Conservation (phyloP, 169 alveolate species). For the Perkinsus marinus region DNA sequence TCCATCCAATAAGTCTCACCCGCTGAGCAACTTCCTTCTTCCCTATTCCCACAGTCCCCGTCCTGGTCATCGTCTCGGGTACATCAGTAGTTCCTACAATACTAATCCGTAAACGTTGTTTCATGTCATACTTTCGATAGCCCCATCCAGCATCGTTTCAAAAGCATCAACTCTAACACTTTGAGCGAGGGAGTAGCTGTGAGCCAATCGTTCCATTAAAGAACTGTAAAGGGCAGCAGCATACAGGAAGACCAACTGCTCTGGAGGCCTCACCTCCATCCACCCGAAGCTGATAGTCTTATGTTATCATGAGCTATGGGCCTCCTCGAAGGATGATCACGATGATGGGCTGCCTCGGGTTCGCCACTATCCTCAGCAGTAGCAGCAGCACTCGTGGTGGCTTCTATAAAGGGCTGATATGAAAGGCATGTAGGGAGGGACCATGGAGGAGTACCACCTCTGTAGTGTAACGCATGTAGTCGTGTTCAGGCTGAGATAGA, state of each 20-base stretch:
- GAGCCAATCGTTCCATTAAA: background rate
- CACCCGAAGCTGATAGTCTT: background rate
- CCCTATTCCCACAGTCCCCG: background rate
- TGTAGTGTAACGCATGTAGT: background rate
- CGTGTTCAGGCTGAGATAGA: background rate
- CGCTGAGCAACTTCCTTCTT: background rate
- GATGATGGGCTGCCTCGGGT: background rate
- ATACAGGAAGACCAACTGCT: too few species aligned
- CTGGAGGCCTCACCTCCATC: background rate
- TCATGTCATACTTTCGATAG: background rate
- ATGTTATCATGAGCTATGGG: background rate
- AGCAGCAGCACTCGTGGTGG: background rate
- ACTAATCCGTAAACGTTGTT: background rate
- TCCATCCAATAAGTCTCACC: background rate
- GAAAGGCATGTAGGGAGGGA: too few species aligned
- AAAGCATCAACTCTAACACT: background rate
- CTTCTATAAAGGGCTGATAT: too few species aligned
- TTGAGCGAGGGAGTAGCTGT: background rate
- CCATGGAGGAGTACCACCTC: too few species aligned
- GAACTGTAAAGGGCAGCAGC: too few species aligned
- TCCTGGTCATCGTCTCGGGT: background rate
- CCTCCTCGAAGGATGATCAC: background rate
- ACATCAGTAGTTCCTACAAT: background rate
- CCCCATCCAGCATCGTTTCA: background rate
- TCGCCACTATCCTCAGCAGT: background rate